Percentiles rank a stretch among this genome's conserved stretches.
These are phyloP conservation scores for Penicillium fimorum DNA, from an alignment of 495 filamentous ascomycete genomes.

Conservation along the genomic window DNA sequence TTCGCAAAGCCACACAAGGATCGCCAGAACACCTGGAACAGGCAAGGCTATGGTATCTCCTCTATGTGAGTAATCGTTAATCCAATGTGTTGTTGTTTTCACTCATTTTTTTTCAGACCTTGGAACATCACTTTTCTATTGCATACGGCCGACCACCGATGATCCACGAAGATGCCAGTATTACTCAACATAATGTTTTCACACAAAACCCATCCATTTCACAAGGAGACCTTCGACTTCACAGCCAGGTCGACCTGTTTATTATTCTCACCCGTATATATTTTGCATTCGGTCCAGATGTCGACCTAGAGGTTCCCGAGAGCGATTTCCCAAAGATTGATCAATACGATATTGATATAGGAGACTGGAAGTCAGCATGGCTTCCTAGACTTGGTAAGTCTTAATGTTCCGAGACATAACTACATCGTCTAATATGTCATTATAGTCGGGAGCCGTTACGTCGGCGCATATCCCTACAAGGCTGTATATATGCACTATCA, in stretches of 20 bases:
- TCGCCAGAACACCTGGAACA: constrained; percentile 48
- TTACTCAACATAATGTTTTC: constrained; percentile 51
- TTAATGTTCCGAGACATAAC: no score
- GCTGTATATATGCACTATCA: constrained; percentile 53
- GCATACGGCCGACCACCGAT: constrained; percentile 55
- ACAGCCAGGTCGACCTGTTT: constrained; percentile 59
- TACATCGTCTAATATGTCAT: not conserved
- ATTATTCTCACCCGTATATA: constrained; percentile 57
- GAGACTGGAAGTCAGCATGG: constrained; percentile 50
- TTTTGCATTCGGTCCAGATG: constrained; percentile 57
- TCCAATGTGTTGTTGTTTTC: not conserved
- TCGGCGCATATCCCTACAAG: constrained; percentile 54
- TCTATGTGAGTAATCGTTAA: constrained; percentile 44
- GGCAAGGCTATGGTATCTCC: constrained; percentile 51
- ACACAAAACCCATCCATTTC: constrained; percentile 42
- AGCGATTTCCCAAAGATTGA: constrained; percentile 46
- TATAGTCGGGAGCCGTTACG: constrained; percentile 47
- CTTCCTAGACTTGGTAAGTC: constrained; percentile 46
- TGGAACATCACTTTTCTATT: constrained; percentile 57
- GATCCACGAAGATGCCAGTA: constrained; percentile 53
- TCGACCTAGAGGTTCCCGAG: constrained; percentile 51
- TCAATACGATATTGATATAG: constrained; percentile 43
- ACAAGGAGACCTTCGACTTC: constrained; percentile 52
- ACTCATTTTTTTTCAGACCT: constrained; percentile 34
- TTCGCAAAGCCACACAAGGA: constrained; percentile 47